Conservation (phyloP, 768 basidiomycete genomes). For the Galerina sulciceps region DNA sequence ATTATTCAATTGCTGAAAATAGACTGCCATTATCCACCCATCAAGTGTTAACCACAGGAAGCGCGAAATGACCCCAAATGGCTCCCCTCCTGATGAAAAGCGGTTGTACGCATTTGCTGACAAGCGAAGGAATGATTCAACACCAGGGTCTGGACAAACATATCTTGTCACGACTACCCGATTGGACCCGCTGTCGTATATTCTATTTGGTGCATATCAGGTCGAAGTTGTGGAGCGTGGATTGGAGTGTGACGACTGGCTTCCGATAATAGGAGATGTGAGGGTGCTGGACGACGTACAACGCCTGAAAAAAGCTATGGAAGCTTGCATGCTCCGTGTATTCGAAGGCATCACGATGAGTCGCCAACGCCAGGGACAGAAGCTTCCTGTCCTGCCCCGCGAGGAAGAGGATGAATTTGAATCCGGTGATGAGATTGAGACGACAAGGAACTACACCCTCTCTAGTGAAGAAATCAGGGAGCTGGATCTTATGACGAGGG, state of each 20-base stretch:
- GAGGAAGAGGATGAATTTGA: slow-evolving; percentile 60
- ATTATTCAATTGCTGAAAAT: slow-evolving; percentile 8
- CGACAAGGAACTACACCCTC: slow-evolving; percentile 52
- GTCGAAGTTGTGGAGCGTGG: slow-evolving; percentile 72
- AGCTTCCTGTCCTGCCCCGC: slow-evolving; percentile 40
- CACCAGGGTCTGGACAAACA: slow-evolving; percentile 50
- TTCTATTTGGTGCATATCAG: slow-evolving; percentile 88
- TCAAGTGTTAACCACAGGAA: slow-evolving; percentile 85
- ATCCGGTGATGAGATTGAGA: slow-evolving; percentile 59
- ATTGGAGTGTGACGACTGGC: slow-evolving; percentile 88
- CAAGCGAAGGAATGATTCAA: slow-evolving; percentile 77
- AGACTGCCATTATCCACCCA: slow-evolving; percentile 83
- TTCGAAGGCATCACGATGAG: slow-evolving; percentile 80
- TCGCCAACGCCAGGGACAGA: slow-evolving; percentile 34
- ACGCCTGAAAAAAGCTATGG: slow-evolving; percentile 77
- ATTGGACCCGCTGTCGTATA: slow-evolving; percentile 86
- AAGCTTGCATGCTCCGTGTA: slow-evolving; percentile 84
- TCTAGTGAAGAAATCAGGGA: slow-evolving; percentile 74
- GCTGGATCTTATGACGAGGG: slow-evolving; percentile 72
- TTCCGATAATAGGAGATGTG: slow-evolving; percentile 78
- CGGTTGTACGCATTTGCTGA: slow-evolving; percentile 84
- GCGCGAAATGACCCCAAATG: slow-evolving; percentile 38
- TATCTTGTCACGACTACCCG: slow-evolving; percentile 82
- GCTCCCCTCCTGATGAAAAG: slow-evolving; percentile 50
- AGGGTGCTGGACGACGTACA: slow-evolving; percentile 83